These are phyloP conservation scores for Aphanocladium album DNA, from an alignment of 2,329 filamentous ascomycete species.

Conservation along the genomic window DNA sequence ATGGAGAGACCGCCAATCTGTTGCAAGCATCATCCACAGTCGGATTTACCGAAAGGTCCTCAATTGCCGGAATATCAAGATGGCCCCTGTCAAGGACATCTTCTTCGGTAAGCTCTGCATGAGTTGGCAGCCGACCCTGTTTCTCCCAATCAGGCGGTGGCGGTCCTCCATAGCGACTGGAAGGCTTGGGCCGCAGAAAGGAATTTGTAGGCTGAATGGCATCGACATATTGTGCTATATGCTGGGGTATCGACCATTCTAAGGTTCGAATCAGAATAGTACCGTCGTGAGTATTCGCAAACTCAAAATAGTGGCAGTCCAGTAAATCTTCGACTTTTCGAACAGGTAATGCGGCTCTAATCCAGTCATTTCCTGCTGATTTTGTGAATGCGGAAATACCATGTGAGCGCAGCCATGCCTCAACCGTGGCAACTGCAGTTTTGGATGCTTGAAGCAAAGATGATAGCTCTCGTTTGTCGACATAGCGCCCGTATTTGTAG, in stretches of 20 bases:
- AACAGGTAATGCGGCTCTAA: not conserved
- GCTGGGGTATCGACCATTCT: slow-evolving; percentile 3
- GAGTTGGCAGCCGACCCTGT: not conserved
- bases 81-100: slow-evolving; percentile 7
- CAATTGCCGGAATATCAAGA: slow-evolving; percentile 2
- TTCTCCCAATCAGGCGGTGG: slow-evolving; percentile 12
- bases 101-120: slow-evolving; percentile 6
- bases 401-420: not conserved
- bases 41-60: not conserved
- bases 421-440: not conserved
- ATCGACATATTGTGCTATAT: not conserved
- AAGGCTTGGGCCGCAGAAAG: slow-evolving; percentile 3
- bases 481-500: not conserved
- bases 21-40: slow-evolving; percentile 9
- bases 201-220: slow-evolving; percentile 6
- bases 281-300: not conserved
- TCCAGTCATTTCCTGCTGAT: not conserved
- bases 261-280: not conserved
- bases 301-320: slow-evolving; percentile 10
- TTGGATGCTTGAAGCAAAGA: not conserved
- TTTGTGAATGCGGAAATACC: not conserved
- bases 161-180: slow-evolving; percentile 7
- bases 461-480: not conserved
- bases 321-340: slow-evolving; percentile 3
- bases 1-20: slow-evolving; percentile 8